Percentiles rank a stretch among this genome's conserved stretches.
phyloP scores from a whole-genome alignment of 345 rosid species.

The Stellera chamaejasme region DNA sequence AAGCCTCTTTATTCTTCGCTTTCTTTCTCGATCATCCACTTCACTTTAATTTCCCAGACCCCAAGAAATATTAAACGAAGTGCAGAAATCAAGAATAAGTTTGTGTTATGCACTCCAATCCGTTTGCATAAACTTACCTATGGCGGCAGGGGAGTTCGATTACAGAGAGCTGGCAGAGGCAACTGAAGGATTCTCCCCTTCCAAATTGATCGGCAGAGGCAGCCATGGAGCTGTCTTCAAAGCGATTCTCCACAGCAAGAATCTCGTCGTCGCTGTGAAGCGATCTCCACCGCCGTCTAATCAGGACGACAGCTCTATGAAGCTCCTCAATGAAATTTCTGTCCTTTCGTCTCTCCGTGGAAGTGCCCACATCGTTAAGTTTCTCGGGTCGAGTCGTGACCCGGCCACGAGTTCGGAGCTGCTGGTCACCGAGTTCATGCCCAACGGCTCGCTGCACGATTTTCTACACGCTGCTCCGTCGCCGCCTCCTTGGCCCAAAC shows the following conservation, averaged over 20 bases:
- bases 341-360: conserved; percentile 38
- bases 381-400: conserved; percentile 29
- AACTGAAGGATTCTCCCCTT: conserved; percentile 45
- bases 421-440: conserved; percentile 72
- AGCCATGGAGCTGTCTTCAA: conserved; percentile 65
- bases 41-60: neutral
- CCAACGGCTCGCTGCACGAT: conserved; percentile 59
- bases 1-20: conserved; percentile 22
- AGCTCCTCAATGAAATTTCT: conserved; percentile 45
- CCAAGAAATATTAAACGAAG: neutral
- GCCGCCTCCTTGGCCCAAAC: conserved; percentile 45
- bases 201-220: conserved; percentile 61
- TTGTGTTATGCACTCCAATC: too few relatives aligned
- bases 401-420: conserved; percentile 19
- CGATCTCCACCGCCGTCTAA: conserved; percentile 20
- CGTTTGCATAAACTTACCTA: too few relatives aligned
- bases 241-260: conserved; percentile 23
- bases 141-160: conserved; percentile 36
- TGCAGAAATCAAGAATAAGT: too few relatives aligned
- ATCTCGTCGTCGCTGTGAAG: conserved; percentile 42
- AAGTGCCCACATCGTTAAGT: conserved; percentile 31
- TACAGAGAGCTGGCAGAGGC: conserved; percentile 44
- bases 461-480: conserved; percentile 30
- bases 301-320: too few relatives aligned
- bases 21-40: too few relatives aligned